phyloP scores from a whole-genome alignment of 208 protist genomes.

The Phytomonas sp. region DNA sequence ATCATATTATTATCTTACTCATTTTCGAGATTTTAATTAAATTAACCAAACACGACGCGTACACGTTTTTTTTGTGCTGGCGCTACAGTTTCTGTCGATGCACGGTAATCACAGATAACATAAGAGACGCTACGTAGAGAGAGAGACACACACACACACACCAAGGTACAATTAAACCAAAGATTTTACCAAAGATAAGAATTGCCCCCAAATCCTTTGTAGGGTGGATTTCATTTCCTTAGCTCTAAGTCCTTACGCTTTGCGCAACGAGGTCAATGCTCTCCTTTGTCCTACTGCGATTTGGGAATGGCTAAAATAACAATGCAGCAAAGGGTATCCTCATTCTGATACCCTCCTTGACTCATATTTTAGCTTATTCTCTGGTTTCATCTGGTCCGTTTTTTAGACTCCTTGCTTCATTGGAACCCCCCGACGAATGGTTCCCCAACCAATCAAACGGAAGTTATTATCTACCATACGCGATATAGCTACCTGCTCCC shows the following conservation, averaged over 20 bases:
- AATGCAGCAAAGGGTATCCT: neutral
- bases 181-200: neutral
- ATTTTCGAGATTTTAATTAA: conserved; percentile 3
- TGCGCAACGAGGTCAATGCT: neutral
- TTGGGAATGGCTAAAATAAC: neutral
- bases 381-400: conserved; percentile 10
- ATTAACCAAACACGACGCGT: neutral
- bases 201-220: conserved; percentile 2
- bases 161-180: conserved; percentile 8
- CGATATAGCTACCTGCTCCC: conserved; percentile 97
- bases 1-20: conserved; percentile 15
- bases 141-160: conserved; percentile 11
- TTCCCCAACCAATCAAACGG: conserved; percentile 95
- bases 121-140: neutral
- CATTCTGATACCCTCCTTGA: neutral
- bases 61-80: neutral
- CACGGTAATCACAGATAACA: neutral
- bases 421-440: conserved; percentile 66
- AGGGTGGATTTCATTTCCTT: neutral
- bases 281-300: neutral
- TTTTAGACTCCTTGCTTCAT: conserved; percentile 41
- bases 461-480: conserved; percentile 97
- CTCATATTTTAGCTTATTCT: neutral
- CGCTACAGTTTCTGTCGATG: neutral
- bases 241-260: neutral